phyloP scores from a whole-genome alignment of 768 basidiomycete species.

The Leccinellum rugosiceps region DNA sequence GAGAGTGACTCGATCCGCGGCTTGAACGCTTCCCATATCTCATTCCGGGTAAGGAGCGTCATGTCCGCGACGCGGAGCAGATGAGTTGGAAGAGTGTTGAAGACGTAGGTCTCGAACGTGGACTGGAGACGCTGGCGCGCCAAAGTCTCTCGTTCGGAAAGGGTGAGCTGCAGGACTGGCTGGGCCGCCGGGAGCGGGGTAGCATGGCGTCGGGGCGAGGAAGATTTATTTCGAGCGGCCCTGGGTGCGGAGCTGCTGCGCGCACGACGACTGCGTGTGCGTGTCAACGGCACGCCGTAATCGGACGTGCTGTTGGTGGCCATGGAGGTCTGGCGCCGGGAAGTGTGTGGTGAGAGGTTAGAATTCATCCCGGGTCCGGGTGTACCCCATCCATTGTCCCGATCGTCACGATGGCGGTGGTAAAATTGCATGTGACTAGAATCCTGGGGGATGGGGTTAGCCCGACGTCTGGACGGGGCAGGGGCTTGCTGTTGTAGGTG shows the following conservation, averaged over 20 bases:
- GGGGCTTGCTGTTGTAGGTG: constrained; percentile 3
- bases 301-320: constrained; percentile 18
- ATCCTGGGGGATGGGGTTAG: constrained; percentile 11
- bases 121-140: constrained; percentile 18
- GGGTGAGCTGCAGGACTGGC: constrained; percentile 18
- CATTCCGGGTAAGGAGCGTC: constrained; percentile 18
- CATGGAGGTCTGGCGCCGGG: constrained; percentile 20
- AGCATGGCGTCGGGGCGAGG: constrained; percentile 21
- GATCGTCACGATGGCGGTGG: constrained; percentile 22
- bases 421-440: constrained; percentile 4
- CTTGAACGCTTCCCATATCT: constrained; percentile 19
- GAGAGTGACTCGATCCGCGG: constrained; percentile 19
- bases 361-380: constrained; percentile 8
- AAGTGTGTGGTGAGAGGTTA: constrained; percentile 7
- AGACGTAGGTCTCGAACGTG: constrained; percentile 25
- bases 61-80: constrained; percentile 23
- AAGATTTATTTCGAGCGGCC: constrained; percentile 13
- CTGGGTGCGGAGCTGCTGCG: constrained; percentile 20
- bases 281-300: constrained; percentile 6
- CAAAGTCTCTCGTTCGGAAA: constrained; percentile 19
- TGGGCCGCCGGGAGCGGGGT: constrained; percentile 12
- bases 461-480: constrained; percentile 15
- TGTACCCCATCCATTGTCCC: constrained; percentile 11
- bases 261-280: constrained; percentile 14
- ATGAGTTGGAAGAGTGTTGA: constrained; percentile 24